A percentile compares a stretch with the other conserved stretches of the same genome.
These are phyloP conservation scores for Rhododendron molle DNA, from an alignment of 148 eudicot species.

Conservation along the genomic window DNA sequence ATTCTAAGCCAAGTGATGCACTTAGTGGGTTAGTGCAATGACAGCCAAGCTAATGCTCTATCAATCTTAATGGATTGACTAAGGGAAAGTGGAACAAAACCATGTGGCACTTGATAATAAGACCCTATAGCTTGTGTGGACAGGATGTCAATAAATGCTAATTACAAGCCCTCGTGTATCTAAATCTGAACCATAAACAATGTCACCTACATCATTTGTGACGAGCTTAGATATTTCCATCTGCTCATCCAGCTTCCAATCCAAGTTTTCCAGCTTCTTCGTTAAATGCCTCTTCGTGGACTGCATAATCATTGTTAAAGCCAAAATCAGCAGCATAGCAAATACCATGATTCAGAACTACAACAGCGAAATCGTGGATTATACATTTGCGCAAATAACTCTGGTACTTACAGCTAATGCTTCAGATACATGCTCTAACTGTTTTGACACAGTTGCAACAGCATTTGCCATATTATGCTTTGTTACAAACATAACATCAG, in stretches of 20 bases:
- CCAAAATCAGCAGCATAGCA: slow-evolving; percentile 11
- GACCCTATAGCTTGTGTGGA: not conserved
- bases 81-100: not conserved
- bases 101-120: not conserved
- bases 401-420: slow-evolving; percentile 60
- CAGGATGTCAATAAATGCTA: not conserved
- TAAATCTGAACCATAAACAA: not conserved
- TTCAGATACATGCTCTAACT: slow-evolving; percentile 78
- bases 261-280: slow-evolving; percentile 74
- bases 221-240: slow-evolving; percentile 65
- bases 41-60: not conserved
- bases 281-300: slow-evolving; percentile 70
- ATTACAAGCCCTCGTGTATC: not conserved
- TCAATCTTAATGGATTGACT: not conserved
- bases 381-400: not conserved
- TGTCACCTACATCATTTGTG: slow-evolving; percentile 52
- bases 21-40: not conserved
- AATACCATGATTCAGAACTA: not conserved
- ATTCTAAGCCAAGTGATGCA: not conserved
- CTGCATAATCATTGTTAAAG: slow-evolving; percentile 29
- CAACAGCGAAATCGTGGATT: not conserved
- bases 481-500: slow-evolving; percentile 92
- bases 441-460: slow-evolving; percentile 78
- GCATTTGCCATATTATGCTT: slow-evolving; percentile 96
- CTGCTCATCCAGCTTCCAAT: slow-evolving; percentile 94